Base-by-base conservation (phyloP, 768 basidiomycete genomes). In the button mushroom (Agaricus bisporus) region DNA sequence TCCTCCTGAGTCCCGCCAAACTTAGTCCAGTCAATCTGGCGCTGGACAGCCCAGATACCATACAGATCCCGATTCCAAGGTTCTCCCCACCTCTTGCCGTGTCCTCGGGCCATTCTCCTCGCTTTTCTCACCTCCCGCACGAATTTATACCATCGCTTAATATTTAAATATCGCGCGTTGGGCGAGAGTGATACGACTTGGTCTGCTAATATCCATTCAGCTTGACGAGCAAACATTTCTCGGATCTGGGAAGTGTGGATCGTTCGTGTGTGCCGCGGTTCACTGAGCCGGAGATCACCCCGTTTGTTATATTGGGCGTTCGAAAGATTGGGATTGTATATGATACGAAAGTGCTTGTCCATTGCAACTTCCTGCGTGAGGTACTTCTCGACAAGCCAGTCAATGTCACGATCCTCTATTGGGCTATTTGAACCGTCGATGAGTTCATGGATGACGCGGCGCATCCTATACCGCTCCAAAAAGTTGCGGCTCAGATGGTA, bases 121-220 rank as follows among this genome's bases (percentile, higher is more conserved):
- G 67, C 68, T 29, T 52, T 58, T 53, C 61, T 63, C 9, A 67
- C 66, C 37, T 65, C 54, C 6, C 44, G 35, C 52, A 72, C 76
- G 62, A 83, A 86, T 5, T 29, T 35, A 35, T 71, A 61, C 85
- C 83, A 87, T 14, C 68, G 60, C 0, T 56, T 46, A 4, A 80
- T 56, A 49, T 83, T 68, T 6, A 86, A 51, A 17, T 75, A 51
- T 41, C 62, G 64, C 15, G 57, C 50, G 4, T 59, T 49, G 15
- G 57, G 51, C 22, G 63, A 59, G 36, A 50, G 57, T 35, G 66
- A 54, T 9, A 58, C 68, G 32, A 74, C 61, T 55, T 77, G 78
- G 47, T 82, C 72, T 10, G 78, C 73, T 36, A 82, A 62, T 7
- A 87, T 59, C 85, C 84, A 87, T 35, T 75, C 76, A 0, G 75